A percentile compares a stretch with the other conserved stretches of the same genome.
phyloP scores from a whole-genome alignment of 352 stramenopile genomes.

The Pythium aquatile region DNA sequence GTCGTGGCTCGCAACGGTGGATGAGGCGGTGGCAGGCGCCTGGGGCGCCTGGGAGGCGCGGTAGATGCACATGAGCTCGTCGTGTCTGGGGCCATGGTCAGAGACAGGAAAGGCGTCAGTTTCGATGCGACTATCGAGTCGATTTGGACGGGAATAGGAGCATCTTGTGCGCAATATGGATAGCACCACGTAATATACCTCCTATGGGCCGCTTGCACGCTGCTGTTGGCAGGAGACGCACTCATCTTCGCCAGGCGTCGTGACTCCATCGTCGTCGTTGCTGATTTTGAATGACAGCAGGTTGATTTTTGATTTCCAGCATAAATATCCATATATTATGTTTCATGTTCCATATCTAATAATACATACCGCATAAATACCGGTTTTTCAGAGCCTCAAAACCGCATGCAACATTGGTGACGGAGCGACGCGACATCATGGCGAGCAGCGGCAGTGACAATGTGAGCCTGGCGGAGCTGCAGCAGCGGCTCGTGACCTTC shows the following conservation, averaged over 20 bases:
- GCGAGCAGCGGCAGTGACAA: constrained; percentile 22
- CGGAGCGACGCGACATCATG: not conserved
- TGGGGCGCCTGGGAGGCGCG: constrained; percentile 13
- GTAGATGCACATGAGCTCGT: constrained; percentile 56
- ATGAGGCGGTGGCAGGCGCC: constrained; percentile 7
- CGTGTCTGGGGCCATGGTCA: constrained; percentile 30
- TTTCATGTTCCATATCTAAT: not conserved
- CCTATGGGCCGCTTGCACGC: not conserved
- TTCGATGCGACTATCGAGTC: not conserved
- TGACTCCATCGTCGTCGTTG: not conserved
- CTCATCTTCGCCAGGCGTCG: not conserved
- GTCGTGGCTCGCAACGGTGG: constrained; percentile 31
- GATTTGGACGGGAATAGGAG: not conserved
- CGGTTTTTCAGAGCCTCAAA: not conserved
- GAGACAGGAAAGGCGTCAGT: not conserved
- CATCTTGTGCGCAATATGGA: not conserved
- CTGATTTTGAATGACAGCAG: not conserved
- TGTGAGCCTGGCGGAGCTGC: constrained; percentile 63
- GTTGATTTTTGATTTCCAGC: not conserved
- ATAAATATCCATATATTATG: not conserved
- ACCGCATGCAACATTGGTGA: not conserved
- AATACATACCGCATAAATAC: not conserved
- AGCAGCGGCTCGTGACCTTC: constrained; percentile 78
- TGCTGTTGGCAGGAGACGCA: not conserved
- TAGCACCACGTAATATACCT: not conserved